Evolutionary conservation across 305 asterid genomes (phyloP), one percentile per base, ranked within the genome.

Genomic region (Petunia hybrid): DNA sequence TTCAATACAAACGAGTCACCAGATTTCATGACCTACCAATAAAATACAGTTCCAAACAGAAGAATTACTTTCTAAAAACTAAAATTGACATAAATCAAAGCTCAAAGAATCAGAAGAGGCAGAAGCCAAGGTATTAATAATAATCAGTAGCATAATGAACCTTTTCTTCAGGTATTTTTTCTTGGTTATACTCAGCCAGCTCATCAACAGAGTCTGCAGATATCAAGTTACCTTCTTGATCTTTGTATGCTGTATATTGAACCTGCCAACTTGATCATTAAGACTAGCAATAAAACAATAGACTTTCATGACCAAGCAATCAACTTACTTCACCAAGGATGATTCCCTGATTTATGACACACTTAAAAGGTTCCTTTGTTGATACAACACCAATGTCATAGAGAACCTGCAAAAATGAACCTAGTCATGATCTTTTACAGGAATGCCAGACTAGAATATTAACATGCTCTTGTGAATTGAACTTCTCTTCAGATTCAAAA

Each of bases 271-370:
- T 69, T 13, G 86, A 85, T 83, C 77, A 85, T 78, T 86, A 81
- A 57, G 63, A 84, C 60, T 78, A 80, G 81, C 62, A 82, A 61
- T 38, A 74, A 80, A 53, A 83, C 53, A 68, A 69, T 78, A 75
- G 56, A 63, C 60, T 79, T 80, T 59, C 57, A 70, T 73, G 76
- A 83, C 61, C 42, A 43, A 74, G 80, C 59, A 80, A 56, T 60
- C 45, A 64, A 83, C 92, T 90, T 90, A 96, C 99, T 89, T 96
- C 99, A 67, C 99, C 99, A 75, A 96, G 97, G 86, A 96, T 96
- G 75, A 96, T 92, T 85, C 99, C 99, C 89, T 96, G 99, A 87
- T 96, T 96, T 86, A 96, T 96, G 88, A 96, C 99, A 86, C 99
- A 92, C 82, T 96, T 90, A 84, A 96, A 96, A 66, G 99, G 99